Percentiles rank a stretch among this genome's conserved stretches.
phyloP scores from a whole-genome alignment of 352 stramenopile species.

The Plasmopara viticola region DNA sequence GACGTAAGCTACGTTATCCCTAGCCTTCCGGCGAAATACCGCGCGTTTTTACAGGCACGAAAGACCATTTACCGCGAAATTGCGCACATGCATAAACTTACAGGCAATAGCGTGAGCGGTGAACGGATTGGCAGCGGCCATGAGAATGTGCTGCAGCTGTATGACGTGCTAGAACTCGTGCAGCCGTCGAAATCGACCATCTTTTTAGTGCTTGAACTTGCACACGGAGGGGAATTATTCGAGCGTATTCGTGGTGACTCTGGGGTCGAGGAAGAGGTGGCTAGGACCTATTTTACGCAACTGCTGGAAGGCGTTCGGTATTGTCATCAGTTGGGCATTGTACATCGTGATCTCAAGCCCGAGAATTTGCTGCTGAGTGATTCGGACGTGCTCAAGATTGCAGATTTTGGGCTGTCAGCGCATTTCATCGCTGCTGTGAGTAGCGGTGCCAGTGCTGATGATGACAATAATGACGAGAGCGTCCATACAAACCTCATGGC shows the following conservation, averaged over 20 bases:
- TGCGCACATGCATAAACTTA: constrained; percentile 91
- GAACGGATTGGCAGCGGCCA: constrained; percentile 81
- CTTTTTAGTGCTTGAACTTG: constrained; percentile 91
- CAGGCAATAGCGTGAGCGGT: constrained; percentile 70
- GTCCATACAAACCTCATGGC: constrained; percentile 20
- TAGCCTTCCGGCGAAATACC: constrained; percentile 89
- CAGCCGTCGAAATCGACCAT: constrained; percentile 93
- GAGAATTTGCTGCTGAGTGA: constrained; percentile 94
- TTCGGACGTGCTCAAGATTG: constrained; percentile 90
- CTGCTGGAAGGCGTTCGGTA: constrained; percentile 85
- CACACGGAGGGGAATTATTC: constrained; percentile 88
- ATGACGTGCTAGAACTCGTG: constrained; percentile 94
- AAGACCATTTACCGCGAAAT: constrained; percentile 94
- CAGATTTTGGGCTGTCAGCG: constrained; percentile 92
- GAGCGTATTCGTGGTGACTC: constrained; percentile 88
- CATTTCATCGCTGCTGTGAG: constrained; percentile 85
- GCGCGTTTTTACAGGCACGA: constrained; percentile 88
- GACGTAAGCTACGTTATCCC: constrained; percentile 60
- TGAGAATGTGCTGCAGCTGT: constrained; percentile 93
- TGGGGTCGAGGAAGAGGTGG: constrained; percentile 72
- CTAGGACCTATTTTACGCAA: constrained; percentile 85
- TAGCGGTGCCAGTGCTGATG: constrained; percentile 34
- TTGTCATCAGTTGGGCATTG: constrained; percentile 89
- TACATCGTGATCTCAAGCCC: constrained; percentile 94
- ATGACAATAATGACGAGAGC: constrained; percentile 27